Evolutionary conservation across 306 rosid genomes (phyloP).

Genomic region (Cercis canadensis): DNA sequence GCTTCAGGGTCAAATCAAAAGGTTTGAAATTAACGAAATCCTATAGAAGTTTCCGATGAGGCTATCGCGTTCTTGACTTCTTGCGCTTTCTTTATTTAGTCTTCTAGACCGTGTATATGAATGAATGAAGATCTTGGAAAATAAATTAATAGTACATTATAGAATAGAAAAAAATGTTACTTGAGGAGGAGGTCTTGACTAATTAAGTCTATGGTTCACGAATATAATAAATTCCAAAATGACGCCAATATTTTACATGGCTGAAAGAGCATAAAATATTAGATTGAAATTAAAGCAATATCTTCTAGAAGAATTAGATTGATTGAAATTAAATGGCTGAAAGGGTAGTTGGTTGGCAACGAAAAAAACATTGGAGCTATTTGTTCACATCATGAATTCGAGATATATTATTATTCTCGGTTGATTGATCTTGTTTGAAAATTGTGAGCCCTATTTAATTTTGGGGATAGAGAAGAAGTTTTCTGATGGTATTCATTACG

Average conservation of each 20-base stretch:
- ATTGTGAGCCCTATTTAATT: too few species aligned
- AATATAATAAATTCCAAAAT: neutral
- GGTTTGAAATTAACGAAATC: slow-evolving; percentile 36
- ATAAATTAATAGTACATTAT: too few species aligned
- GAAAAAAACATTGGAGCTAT: neutral
- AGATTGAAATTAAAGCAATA: too few species aligned
- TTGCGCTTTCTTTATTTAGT: too few species aligned
- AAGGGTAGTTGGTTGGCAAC: slow-evolving; percentile 1
- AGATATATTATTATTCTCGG: neutral
- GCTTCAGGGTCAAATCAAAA: slow-evolving; percentile 46
- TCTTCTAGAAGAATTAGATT: slow-evolving; percentile 43
- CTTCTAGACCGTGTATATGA: too few species aligned
- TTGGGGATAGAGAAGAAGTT: too few species aligned
- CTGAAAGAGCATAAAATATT: too few species aligned
- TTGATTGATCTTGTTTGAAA: too few species aligned
- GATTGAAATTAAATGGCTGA: neutral
- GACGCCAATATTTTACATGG: too few species aligned
- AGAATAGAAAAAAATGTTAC: slow-evolving; percentile 20
- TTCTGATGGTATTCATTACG: too few species aligned
- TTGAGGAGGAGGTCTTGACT: slow-evolving; percentile 38
- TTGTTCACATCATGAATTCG: neutral
- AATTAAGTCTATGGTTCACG: slow-evolving; percentile 8
- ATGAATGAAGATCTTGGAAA: too few species aligned
- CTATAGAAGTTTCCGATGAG: slow-evolving; percentile 61
- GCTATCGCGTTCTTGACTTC: neutral